These are phyloP conservation scores for Afroboletus lepidellus DNA, from an alignment of 1,284 basidiomycete genomes.

Conservation along the genomic window DNA sequence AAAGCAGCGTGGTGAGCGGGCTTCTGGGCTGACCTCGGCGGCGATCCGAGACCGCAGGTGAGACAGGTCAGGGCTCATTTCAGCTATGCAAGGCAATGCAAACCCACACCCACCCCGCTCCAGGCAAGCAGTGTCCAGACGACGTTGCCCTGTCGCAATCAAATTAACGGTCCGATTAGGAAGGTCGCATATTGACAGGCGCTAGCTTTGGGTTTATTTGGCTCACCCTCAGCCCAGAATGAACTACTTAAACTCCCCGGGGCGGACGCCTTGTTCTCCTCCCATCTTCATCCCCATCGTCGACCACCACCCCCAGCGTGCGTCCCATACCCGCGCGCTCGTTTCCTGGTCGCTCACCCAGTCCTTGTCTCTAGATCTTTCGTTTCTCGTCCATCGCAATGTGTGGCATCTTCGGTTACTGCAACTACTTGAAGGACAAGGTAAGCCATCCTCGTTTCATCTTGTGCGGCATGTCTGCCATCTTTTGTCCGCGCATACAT, in stretches of 20 bases:
- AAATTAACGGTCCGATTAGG: not conserved
- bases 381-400: constrained; percentile 41
- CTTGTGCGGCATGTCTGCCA: constrained; percentile 2
- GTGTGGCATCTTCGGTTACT: constrained; percentile 97
- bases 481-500: constrained; percentile 18
- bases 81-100: constrained; percentile 16
- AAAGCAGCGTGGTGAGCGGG: constrained; percentile 1
- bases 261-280: constrained; percentile 5
- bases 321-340: constrained; percentile 4
- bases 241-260: constrained; percentile 30
- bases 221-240: constrained; percentile 30
- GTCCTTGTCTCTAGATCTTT: constrained; percentile 2
- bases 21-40: not conserved
- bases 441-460: constrained; percentile 41
- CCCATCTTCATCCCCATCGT: constrained; percentile 26
- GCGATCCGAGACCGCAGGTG: constrained; percentile 1
- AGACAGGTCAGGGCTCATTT: not conserved
- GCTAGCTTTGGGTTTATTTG: constrained; percentile 32
- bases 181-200: not conserved
- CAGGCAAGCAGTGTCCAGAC: constrained; percentile 16
- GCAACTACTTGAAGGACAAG: constrained; percentile 92
- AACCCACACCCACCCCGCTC: constrained; percentile 10
- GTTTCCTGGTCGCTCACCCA: not conserved
- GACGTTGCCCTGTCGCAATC: constrained; percentile 13
- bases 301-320: constrained; percentile 18